Evolutionary conservation across 192 early-diverging fungal genomes (phyloP).

Genomic region (Umbelopsis sp.): DNA sequence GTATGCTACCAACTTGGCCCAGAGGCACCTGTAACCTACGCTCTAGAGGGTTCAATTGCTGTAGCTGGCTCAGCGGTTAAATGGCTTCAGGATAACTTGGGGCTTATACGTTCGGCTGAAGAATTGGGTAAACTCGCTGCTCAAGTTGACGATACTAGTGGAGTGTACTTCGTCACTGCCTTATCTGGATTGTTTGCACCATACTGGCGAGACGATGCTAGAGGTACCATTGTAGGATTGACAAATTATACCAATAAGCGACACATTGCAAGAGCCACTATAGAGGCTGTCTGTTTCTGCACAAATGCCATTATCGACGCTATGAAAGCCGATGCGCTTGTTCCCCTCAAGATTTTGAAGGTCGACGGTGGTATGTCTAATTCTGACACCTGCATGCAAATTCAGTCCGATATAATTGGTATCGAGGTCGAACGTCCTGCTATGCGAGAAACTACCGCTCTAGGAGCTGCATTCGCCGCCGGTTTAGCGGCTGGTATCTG

Average conservation of each 20-base stretch:
- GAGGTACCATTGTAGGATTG: constrained; percentile 84
- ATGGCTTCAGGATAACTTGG: constrained; percentile 88
- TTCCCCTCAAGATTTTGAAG: constrained; percentile 68
- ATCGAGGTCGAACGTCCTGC: constrained; percentile 73
- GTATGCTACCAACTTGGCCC: constrained; percentile 87
- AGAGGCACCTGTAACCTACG: constrained; percentile 66
- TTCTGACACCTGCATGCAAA: constrained; percentile 90
- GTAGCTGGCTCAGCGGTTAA: constrained; percentile 91
- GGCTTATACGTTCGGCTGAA: constrained; percentile 68
- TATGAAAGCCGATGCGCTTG: constrained; percentile 79
- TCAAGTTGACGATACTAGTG: constrained; percentile 73
- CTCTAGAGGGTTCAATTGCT: constrained; percentile 92
- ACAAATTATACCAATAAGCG: constrained; percentile 87
- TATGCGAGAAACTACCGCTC: constrained; percentile 92
- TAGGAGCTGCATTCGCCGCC: constrained; percentile 86
- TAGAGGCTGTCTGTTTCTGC: constrained; percentile 92
- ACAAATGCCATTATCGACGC: constrained; percentile 87
- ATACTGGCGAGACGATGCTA: constrained; percentile 93
- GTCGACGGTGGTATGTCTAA: constrained; percentile 94
- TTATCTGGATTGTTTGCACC: constrained; percentile 95
- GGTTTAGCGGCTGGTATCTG: constrained; percentile 31
- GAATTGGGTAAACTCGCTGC: constrained; percentile 80
- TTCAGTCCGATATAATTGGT: constrained; percentile 86
- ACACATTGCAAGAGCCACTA: constrained; percentile 85
- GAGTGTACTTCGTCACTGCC: constrained; percentile 94